Evolutionary conservation across 2,329 filamentous ascomycete genomes (phyloP).

Genomic region (Colletotrichum neosansevieriae): DNA sequence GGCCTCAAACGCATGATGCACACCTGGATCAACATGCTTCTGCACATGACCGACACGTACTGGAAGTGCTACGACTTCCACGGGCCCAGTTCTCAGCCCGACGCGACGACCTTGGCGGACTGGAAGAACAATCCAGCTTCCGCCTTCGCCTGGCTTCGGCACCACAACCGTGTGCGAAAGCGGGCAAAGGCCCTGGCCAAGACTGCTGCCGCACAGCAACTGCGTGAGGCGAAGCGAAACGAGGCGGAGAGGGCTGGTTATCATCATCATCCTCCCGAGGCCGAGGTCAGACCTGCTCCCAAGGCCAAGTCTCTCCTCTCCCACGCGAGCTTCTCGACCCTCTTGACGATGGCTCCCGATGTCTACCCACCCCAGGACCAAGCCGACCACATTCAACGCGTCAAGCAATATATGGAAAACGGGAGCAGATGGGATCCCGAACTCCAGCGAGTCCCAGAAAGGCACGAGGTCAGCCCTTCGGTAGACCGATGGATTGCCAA

Average conservation of each 20-base stretch:
- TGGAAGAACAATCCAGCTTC: background rate
- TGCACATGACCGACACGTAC: background rate
- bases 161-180: background rate
- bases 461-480: background rate
- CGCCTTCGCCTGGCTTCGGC: background rate
- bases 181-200: background rate
- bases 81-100: background rate
- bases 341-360: background rate
- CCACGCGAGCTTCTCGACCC: background rate
- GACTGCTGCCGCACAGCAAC: background rate
- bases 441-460: background rate
- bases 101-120: background rate
- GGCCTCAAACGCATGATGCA: background rate
- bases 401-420: constrained; percentile 1
- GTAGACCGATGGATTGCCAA: background rate
- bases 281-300: background rate
- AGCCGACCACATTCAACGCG: background rate
- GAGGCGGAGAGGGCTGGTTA: background rate
- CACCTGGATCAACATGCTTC: constrained; percentile 1
- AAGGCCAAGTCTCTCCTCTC: background rate
- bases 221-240: background rate
- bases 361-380: background rate
- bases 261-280: background rate
- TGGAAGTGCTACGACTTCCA: background rate
- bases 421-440: background rate